Evolutionary conservation across 257 asterid genomes (phyloP).

Genomic region (Schizonepeta tenuifolia): DNA sequence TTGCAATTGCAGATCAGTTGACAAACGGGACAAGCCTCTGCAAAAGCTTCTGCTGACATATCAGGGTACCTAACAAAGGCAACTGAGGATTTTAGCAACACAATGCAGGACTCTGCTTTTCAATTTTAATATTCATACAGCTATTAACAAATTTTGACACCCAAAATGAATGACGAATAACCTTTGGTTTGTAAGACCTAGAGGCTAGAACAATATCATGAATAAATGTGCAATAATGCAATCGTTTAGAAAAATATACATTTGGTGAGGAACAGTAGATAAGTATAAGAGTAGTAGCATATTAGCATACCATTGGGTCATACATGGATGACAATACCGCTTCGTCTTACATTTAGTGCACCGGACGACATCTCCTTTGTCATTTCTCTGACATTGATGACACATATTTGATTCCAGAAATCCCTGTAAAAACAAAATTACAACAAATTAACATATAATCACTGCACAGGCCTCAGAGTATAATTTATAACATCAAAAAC

Average conservation of each 20-base stretch:
- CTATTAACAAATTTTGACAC: neutral
- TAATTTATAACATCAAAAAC: neutral
- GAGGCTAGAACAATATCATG: neutral
- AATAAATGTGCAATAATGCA: neutral
- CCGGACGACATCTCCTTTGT: slow-evolving; percentile 54
- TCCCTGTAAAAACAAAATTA: slow-evolving; percentile 28
- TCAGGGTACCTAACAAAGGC: slow-evolving; percentile 60
- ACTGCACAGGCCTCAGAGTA: neutral
- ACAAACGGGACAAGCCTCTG: slow-evolving; percentile 76
- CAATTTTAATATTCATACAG: neutral
- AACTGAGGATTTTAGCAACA: slow-evolving; percentile 2
- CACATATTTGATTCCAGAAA: slow-evolving; percentile 47
- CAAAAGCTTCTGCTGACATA: slow-evolving; percentile 60
- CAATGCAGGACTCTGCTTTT: neutral
- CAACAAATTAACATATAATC: neutral
- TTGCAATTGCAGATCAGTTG: slow-evolving; percentile 69
- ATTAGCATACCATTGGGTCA: slow-evolving; percentile 46
- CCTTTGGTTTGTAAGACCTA: neutral
- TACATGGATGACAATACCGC: slow-evolving; percentile 54
- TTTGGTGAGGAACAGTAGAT: neutral
- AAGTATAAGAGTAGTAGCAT: slow-evolving; percentile 11
- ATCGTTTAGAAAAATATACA: neutral
- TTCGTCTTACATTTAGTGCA: slow-evolving; percentile 49
- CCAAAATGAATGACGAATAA: neutral
- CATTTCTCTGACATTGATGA: slow-evolving; percentile 56